phyloP scores from a whole-genome alignment of 345 rosid genomes.

The Gossypium longicalyx region DNA sequence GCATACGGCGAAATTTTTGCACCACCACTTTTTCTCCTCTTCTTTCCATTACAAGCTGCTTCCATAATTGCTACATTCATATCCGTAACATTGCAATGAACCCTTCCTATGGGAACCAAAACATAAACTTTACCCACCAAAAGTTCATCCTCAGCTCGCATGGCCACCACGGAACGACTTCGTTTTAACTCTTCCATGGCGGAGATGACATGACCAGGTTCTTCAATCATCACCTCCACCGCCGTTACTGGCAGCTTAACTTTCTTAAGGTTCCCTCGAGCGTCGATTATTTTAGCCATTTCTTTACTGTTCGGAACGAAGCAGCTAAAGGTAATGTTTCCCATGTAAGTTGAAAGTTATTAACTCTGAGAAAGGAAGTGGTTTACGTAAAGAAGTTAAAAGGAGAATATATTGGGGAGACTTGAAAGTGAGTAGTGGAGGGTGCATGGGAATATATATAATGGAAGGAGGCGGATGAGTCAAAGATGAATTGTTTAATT shows the following conservation, averaged over 20 bases:
- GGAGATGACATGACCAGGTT: conserved; percentile 36
- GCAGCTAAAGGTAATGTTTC: conserved; percentile 27
- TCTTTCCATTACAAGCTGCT: conserved; percentile 9
- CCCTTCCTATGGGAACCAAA: conserved; percentile 20
- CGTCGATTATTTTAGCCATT: conserved; percentile 29
- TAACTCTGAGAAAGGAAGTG: no score
- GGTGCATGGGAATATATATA: neutral
- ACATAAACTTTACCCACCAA: conserved; percentile 31
- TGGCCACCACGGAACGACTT: conserved; percentile 19
- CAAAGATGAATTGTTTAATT: conserved; percentile 4
- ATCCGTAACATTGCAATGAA: conserved; percentile 25
- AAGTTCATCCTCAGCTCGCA: conserved; percentile 44
- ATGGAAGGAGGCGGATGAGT: neutral
- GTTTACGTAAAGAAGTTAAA: neutral
- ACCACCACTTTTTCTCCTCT: conserved; percentile 15
- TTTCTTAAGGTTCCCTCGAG: conserved; percentile 24
- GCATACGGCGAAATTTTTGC: conserved; percentile 32
- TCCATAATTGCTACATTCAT: conserved; percentile 24
- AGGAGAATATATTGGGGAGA: neutral
- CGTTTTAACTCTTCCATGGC: conserved; percentile 19
- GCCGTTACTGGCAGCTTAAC: conserved; percentile 31
- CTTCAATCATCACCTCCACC: conserved; percentile 50
- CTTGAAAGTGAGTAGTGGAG: neutral
- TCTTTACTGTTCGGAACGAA: neutral
- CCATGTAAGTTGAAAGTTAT: conserved; percentile 20